Base-by-base conservation (phyloP, 23 red algal species). In the Gracilaria gracilis region DNA sequence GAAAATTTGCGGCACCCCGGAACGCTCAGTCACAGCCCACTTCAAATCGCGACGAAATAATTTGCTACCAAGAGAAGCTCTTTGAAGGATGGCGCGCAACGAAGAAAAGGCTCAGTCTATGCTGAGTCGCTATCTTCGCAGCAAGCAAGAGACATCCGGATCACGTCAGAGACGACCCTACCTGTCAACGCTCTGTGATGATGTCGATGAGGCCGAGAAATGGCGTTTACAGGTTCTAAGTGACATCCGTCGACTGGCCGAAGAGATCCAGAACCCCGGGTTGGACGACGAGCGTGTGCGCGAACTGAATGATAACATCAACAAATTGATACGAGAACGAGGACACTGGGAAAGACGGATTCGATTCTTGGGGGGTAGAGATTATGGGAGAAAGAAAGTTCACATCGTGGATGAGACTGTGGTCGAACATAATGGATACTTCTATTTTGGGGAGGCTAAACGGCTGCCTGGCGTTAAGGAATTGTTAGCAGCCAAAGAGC, bases 81-180 rank as follows among this genome's bases (percentile, higher is more conserved):
- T 46, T 46, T 46, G 42, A 4, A 46, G 11, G 11, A 96, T 96
- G 95, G 95, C 95, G n/a, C 80, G 95, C 33, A 86, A 92, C 58
- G 95, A 90, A 67, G 95, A 96, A 35, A 96, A 96, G 62, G 95
- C 95, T 16, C 95, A 91, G 71, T 96, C 95, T 28, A 96, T 96
- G 95, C 80, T 96, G 32, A 82, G 87, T 75, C 73, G 95, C 23
- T 96, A 91, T 83, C 57, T 90, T 38, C 86, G 75, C 38, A 84
- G 67, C 83, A 66, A 91, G 77, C 51, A 69, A 76, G 57, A 75
- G 36, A 65, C 51, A 67, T 42, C 85, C n/a, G 35, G 86, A 91
- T 48, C 49, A 35, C 36, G 57, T 34, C 46, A 91, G 55, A 35
- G 89, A 33, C 87, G 95, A 53, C 95, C 95, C 9, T 88, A 93